A percentile compares a stretch with the other conserved stretches of the same genome.
Evolutionary conservation across 2,329 filamentous ascomycete species (phyloP).

Genomic region (Aspergillaceae sp.): DNA sequence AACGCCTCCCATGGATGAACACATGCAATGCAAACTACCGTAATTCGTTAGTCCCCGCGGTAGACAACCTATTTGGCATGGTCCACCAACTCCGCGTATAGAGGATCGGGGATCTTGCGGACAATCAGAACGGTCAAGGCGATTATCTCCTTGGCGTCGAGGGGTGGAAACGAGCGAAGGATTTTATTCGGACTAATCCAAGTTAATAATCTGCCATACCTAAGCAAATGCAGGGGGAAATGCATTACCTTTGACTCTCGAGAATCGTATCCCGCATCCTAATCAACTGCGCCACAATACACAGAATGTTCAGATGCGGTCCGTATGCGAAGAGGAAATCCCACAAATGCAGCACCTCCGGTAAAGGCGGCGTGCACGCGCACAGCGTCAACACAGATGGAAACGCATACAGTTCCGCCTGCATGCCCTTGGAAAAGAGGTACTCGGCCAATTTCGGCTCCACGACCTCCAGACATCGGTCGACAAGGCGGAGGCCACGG

Average conservation of each 20-base stretch:
- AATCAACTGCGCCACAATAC: constrained; percentile 90
- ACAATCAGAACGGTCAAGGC: constrained; percentile 77
- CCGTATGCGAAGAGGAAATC: constrained; percentile 97
- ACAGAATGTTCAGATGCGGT: constrained; percentile 86
- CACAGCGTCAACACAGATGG: constrained; percentile 89
- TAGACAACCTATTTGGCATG: constrained; percentile 54
- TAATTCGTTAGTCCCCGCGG: too few relatives aligned
- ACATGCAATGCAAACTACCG: background rate
- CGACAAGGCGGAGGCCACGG: constrained; percentile 79
- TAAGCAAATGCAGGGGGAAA: constrained; percentile 5
- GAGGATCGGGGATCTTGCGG: constrained; percentile 78
- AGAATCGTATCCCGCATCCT: constrained; percentile 79
- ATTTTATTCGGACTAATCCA: constrained; percentile 73
- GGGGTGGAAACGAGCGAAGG: constrained; percentile 73
- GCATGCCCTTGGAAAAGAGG: constrained; percentile 75
- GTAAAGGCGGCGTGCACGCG: constrained; percentile 88
- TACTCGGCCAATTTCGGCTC: constrained; percentile 80
- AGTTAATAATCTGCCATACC: too few relatives aligned
- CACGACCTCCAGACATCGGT: constrained; percentile 83
- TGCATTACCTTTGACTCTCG: constrained; percentile 64
- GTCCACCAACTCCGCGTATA: constrained; percentile 81
- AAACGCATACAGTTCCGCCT: constrained; percentile 93
- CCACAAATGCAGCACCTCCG: constrained; percentile 88
- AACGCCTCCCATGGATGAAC: background rate
- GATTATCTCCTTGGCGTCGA: constrained; percentile 78